phyloP scores from a whole-genome alignment of 139 green algal genomes.

The Picochlorum sp. region DNA sequence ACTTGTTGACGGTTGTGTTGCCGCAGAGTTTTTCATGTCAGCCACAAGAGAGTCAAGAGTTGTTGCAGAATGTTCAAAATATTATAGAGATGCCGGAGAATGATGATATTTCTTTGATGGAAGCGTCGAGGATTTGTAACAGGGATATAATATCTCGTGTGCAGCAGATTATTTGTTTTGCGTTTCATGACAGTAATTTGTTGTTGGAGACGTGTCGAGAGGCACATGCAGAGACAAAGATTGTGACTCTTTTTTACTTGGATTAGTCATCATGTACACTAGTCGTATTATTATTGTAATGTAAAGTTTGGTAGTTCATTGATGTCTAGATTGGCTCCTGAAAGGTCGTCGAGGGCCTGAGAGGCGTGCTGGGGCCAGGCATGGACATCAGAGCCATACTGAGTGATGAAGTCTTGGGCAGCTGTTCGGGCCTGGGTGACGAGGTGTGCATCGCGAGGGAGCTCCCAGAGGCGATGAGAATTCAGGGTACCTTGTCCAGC shows the following conservation, averaged over 20 bases:
- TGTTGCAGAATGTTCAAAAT: conserved; percentile 81
- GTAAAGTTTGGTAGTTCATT: conserved; percentile 2
- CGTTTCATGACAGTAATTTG: conserved; percentile 91
- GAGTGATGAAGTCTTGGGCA: not conserved
- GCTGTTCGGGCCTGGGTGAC: not conserved
- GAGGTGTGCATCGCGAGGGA: not conserved
- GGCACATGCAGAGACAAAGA: conserved; percentile 75
- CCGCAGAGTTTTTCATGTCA: conserved; percentile 81
- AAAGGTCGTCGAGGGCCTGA: not conserved
- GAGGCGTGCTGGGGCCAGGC: not conserved
- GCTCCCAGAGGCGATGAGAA: not conserved
- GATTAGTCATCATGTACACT: conserved; percentile 49
- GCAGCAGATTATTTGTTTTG: conserved; percentile 94
- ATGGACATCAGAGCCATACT: not conserved
- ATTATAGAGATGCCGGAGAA: conserved; percentile 92
- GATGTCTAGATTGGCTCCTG: not conserved
- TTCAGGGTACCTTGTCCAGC: conserved; percentile 22
- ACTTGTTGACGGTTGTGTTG: conserved; percentile 94
- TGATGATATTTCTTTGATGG: conserved; percentile 75
- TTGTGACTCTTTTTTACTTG: conserved; percentile 94
- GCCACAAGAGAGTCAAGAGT: conserved; percentile 86
- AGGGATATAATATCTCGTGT: conserved; percentile 84
- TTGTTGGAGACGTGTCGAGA: conserved; percentile 91
- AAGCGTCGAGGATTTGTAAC: conserved; percentile 93
- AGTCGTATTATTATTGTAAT: not conserved